A percentile compares a stretch with the other conserved stretches of the same genome.
phyloP scores from a whole-genome alignment of 2,329 filamentous ascomycete genomes.

The Tolypocladium album region DNA sequence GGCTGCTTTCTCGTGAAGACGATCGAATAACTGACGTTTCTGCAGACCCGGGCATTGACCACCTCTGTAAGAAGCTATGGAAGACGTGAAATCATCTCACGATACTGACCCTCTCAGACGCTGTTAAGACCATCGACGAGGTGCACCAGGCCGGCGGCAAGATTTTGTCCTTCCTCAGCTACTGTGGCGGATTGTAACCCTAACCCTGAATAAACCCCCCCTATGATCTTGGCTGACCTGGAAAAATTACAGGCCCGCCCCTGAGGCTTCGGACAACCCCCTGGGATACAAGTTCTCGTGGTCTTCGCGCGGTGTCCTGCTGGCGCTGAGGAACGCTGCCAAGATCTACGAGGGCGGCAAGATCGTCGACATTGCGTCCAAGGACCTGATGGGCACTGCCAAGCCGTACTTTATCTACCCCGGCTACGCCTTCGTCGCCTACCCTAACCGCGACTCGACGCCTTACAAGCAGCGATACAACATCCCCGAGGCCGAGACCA shows the following conservation, averaged over 20 bases:
- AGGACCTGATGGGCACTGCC: slow-evolving; percentile 73
- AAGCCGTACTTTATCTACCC: slow-evolving; percentile 90
- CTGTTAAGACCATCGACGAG: slow-evolving; percentile 76
- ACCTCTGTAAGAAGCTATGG: slow-evolving; percentile 29
- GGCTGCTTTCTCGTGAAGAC: too few relatives aligned
- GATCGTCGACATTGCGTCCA: slow-evolving; percentile 48
- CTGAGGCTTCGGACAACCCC: slow-evolving; percentile 63
- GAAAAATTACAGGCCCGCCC: too few relatives aligned
- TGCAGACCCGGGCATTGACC: slow-evolving; percentile 58
- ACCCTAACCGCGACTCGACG: slow-evolving; percentile 87
- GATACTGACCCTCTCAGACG: slow-evolving; percentile 40
- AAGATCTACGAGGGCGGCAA: slow-evolving; percentile 74
- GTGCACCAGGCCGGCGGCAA: slow-evolving; percentile 85
- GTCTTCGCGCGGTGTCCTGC: slow-evolving; percentile 71
- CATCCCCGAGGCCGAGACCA: slow-evolving; percentile 86
- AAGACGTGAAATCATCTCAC: neutral
- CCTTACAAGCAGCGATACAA: slow-evolving; percentile 79
- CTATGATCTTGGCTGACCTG: too few relatives aligned
- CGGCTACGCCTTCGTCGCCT: slow-evolving; percentile 77
- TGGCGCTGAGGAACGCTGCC: slow-evolving; percentile 79
- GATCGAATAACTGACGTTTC: neutral
- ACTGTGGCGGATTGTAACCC: slow-evolving; percentile 61
- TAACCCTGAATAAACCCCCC: too few relatives aligned
- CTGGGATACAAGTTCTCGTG: slow-evolving; percentile 83
- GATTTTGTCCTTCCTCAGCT: slow-evolving; percentile 70